A percentile compares a stretch with the other conserved stretches of the same genome.
phyloP scores from a whole-genome alignment of 345 rosid genomes.

The Citrus cavaleriei region DNA sequence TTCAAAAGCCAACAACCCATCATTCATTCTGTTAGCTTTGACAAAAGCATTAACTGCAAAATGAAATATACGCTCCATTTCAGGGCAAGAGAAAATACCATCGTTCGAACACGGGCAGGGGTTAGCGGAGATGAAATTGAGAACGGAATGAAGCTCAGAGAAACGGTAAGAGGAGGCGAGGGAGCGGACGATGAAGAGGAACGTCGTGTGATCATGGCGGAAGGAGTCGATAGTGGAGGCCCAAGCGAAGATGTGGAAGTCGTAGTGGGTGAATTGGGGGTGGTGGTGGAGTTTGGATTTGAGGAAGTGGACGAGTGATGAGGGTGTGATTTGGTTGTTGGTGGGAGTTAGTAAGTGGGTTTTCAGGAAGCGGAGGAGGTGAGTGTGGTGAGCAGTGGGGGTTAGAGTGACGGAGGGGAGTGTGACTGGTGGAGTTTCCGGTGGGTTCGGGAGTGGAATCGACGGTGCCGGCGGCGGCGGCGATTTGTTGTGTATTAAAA shows the following conservation, averaged over 20 bases:
- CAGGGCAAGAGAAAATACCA: slow-evolving; percentile 85
- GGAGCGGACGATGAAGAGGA: slow-evolving; percentile 71
- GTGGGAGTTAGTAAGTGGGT: slow-evolving; percentile 42
- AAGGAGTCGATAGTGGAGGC: slow-evolving; percentile 69
- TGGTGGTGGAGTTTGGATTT: slow-evolving; percentile 72
- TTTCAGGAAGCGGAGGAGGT: slow-evolving; percentile 51
- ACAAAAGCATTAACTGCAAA: slow-evolving; percentile 52
- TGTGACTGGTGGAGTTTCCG: not conserved
- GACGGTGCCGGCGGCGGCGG: slow-evolving; percentile 26
- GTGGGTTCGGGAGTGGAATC: not conserved
- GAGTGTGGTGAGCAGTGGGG: slow-evolving; percentile 43
- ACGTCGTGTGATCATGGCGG: slow-evolving; percentile 76
- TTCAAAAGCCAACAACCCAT: slow-evolving; percentile 54
- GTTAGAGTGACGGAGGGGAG: slow-evolving; percentile 62
- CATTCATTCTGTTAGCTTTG: slow-evolving; percentile 54
- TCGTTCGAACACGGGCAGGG: slow-evolving; percentile 74
- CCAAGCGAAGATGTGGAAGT: slow-evolving; percentile 75
- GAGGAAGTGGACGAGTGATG: slow-evolving; percentile 59
- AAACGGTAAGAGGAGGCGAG: slow-evolving; percentile 67
- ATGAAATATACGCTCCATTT: slow-evolving; percentile 55
- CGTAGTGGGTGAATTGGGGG: slow-evolving; percentile 69
- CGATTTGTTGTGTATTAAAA: slow-evolving; percentile 31
- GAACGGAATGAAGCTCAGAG: slow-evolving; percentile 48
- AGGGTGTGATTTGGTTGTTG: slow-evolving; percentile 42
- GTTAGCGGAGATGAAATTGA: slow-evolving; percentile 50